Evolutionary conservation across 2,329 filamentous ascomycete species (phyloP).

Genomic region (Aspergillus floridensis): DNA sequence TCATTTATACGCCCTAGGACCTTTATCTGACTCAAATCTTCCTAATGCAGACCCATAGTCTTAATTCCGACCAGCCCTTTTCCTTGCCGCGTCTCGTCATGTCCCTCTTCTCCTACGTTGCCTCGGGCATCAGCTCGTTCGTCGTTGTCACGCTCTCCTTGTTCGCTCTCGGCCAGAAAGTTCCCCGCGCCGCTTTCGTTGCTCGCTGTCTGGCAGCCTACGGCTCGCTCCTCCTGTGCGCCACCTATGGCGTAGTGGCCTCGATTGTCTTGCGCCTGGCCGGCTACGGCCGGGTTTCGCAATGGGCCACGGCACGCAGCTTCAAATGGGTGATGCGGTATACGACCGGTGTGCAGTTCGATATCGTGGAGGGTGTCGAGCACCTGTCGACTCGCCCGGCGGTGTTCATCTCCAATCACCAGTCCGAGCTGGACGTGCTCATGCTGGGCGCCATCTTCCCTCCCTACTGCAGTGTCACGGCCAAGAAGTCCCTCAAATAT

Average conservation of each 20-base stretch:
- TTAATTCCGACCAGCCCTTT: neutral
- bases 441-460: conserved; percentile 90
- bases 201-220: conserved; percentile 49
- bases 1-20: neutral
- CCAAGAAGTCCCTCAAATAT: conserved; percentile 78
- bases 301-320: conserved; percentile 76
- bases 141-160: conserved; percentile 56
- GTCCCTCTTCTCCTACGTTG: conserved; percentile 60
- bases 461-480: conserved; percentile 85
- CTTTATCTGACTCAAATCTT: neutral
- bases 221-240: conserved; percentile 46
- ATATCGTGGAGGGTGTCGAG: conserved; percentile 64
- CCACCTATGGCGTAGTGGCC: conserved; percentile 72
- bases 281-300: conserved; percentile 72
- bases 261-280: conserved; percentile 68
- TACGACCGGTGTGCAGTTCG: conserved; percentile 75
- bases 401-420: conserved; percentile 92
- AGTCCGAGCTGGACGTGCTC: conserved; percentile 91
- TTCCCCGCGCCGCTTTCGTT: conserved; percentile 45
- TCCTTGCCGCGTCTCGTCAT: conserved; percentile 38
- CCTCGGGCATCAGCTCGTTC: conserved; percentile 63
- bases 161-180: conserved; percentile 43
- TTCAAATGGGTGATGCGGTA: conserved; percentile 78
- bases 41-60: neutral
- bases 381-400: conserved; percentile 71